These are phyloP conservation scores for Ceratocystis destructans DNA, from an alignment of 2,329 filamentous ascomycete genomes.

Conservation along the genomic window DNA sequence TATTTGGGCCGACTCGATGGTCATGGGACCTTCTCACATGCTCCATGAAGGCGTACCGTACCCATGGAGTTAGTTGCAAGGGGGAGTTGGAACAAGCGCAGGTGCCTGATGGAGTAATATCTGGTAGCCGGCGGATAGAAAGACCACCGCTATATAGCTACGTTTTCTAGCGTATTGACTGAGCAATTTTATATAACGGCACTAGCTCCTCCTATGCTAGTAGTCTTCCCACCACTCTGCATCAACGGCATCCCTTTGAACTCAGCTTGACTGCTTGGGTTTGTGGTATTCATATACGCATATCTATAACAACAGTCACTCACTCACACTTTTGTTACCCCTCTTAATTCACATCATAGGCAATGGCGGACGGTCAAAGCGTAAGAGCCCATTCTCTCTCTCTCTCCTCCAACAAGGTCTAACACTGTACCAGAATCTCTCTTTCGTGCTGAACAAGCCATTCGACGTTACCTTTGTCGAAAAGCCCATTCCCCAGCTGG, in stretches of 20 bases:
- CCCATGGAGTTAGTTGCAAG: not conserved
- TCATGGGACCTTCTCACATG: conserved; percentile 6
- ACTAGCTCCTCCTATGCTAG: no score
- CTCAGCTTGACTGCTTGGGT: not conserved
- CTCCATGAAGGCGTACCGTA: not conserved
- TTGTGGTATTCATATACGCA: not conserved
- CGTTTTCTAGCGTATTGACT: not conserved
- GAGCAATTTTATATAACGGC: no score
- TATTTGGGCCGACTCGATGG: not conserved
- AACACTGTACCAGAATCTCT: conserved; percentile 50
- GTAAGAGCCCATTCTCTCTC: conserved; percentile 11
- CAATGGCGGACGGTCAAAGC: conserved; percentile 18
- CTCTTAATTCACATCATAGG: not conserved
- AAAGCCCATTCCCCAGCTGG: conserved; percentile 55
- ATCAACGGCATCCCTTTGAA: no score
- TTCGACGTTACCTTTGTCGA: conserved; percentile 62
- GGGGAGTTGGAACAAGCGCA: not conserved
- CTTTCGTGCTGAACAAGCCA: conserved; percentile 68
- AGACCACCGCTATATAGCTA: not conserved
- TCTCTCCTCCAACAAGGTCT: not conserved
- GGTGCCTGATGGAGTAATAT: not conserved
- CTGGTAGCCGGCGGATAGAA: not conserved
- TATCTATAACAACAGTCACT: not conserved
- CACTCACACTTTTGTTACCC: not conserved
- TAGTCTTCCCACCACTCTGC: not conserved